These are phyloP conservation scores for Pneumocystis jirovecii DNA, from an alignment of 1,139 yeast species.

Conservation along the genomic window DNA sequence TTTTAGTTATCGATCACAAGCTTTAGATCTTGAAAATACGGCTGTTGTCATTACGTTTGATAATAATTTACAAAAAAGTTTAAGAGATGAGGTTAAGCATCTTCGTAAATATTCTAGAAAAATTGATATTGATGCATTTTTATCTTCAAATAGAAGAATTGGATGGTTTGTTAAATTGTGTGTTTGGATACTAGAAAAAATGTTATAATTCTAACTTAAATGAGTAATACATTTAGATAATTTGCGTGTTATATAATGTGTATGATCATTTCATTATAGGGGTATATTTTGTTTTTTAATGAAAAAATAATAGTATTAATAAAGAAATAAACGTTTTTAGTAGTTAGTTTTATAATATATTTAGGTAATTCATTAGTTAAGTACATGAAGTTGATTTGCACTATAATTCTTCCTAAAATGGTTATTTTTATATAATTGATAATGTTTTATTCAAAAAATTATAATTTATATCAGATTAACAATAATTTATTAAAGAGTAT, in stretches of 20 bases:
- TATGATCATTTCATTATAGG: neutral
- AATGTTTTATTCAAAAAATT: too few species aligned
- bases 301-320: too few species aligned
- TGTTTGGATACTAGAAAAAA: neutral
- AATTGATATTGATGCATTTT: slow-evolving; percentile 10
- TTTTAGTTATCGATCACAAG: slow-evolving; percentile 79
- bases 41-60: slow-evolving; percentile 65
- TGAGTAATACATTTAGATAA: neutral
- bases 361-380: too few species aligned
- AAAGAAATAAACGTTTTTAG: too few species aligned
- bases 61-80: slow-evolving; percentile 37
- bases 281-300: neutral
- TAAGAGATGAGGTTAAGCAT: slow-evolving; percentile 51
- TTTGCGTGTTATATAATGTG: neutral
- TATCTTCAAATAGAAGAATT: neutral
- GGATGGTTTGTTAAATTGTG: neutral
- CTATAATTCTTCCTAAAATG: too few species aligned
- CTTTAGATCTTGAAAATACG: slow-evolving; percentile 76
- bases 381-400: too few species aligned
- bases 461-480: neutral
- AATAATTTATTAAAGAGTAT: neutral
- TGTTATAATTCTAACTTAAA: neutral
- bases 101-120: slow-evolving; percentile 27
- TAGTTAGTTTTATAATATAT: too few species aligned
- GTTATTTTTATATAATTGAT: too few species aligned